These are phyloP conservation scores for Botrytis deweyae DNA, from an alignment of 2,329 filamentous ascomycete species.

Conservation along the genomic window DNA sequence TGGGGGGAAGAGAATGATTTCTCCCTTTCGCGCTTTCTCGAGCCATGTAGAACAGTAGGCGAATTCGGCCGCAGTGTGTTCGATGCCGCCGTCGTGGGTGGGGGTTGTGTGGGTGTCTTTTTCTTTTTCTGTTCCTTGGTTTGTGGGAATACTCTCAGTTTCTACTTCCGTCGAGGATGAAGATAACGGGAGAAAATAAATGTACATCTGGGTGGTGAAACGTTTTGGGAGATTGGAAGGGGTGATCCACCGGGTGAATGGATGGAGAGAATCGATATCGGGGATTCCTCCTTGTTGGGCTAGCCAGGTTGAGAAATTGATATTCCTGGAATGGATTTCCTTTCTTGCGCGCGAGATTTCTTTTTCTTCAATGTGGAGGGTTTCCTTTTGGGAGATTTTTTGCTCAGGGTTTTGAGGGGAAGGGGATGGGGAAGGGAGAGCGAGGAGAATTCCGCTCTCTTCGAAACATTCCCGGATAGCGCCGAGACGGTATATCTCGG, in stretches of 20 bases:
- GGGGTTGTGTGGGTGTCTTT: constrained; percentile 22
- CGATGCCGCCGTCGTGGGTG: constrained; percentile 57
- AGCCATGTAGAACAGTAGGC: constrained; percentile 71
- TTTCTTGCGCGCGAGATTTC: constrained; percentile 50
- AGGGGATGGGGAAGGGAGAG: background rate
- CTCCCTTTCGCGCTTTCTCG: constrained; percentile 56
- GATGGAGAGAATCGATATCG: constrained; percentile 60
- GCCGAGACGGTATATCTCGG: constrained; percentile 71
- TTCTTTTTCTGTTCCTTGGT: background rate
- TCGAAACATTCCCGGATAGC: constrained; percentile 93
- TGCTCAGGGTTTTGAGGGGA: background rate
- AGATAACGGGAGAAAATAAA: constrained; percentile 77
- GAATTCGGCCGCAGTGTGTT: constrained; percentile 75
- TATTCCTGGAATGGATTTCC: background rate
- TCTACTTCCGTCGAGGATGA: background rate
- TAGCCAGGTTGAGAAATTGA: constrained; percentile 2
- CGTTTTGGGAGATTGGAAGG: constrained; percentile 69
- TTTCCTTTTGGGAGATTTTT: background rate
- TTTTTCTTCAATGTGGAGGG: constrained; percentile 28
- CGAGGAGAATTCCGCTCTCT: constrained; percentile 82
- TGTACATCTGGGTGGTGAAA: constrained; percentile 95
- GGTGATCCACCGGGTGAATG: constrained; percentile 92
- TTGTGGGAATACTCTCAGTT: background rate
- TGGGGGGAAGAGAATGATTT: constrained; percentile 86
- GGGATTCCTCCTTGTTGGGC: background rate